Evolutionary conservation across 768 basidiomycete species (phyloP).

Genomic region (Mycena chlorophos): DNA sequence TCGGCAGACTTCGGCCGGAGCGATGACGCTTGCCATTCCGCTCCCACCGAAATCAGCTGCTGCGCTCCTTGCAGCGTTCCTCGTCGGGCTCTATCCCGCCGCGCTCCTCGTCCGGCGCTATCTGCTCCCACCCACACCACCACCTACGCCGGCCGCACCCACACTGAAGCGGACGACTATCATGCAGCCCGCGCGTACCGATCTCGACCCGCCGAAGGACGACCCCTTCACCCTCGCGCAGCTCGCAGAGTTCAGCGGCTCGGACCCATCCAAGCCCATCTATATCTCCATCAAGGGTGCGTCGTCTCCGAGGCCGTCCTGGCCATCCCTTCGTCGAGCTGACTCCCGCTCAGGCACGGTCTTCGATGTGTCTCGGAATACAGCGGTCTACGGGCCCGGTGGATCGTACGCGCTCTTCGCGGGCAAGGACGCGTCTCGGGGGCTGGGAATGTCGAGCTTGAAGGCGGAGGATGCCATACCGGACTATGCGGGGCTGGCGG

Average conservation of each 20-base stretch:
- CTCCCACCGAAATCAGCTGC: too few relatives aligned
- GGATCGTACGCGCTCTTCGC: slow-evolving; percentile 83
- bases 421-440: slow-evolving; percentile 90
- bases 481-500: slow-evolving; percentile 77
- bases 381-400: slow-evolving; percentile 86
- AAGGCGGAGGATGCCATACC: slow-evolving; percentile 83
- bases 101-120: too few relatives aligned
- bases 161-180: slow-evolving; percentile 52
- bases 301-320: slow-evolving; percentile 5
- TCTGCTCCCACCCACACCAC: too few relatives aligned
- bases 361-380: slow-evolving; percentile 86
- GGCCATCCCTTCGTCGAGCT: background rate
- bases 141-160: too few relatives aligned
- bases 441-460: slow-evolving; percentile 86
- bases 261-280: slow-evolving; percentile 64
- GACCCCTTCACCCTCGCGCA: slow-evolving; percentile 74
- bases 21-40: too few relatives aligned
- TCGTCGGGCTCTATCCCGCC: too few relatives aligned
- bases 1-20: too few relatives aligned
- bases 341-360: slow-evolving; percentile 60
- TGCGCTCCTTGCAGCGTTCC: too few relatives aligned
- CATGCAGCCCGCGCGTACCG: slow-evolving; percentile 66
- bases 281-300: slow-evolving; percentile 92
- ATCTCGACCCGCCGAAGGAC: slow-evolving; percentile 71
- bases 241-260: slow-evolving; percentile 73